These are phyloP conservation scores for Quercus dentata DNA, from an alignment of 306 rosid species.

Conservation along the genomic window DNA sequence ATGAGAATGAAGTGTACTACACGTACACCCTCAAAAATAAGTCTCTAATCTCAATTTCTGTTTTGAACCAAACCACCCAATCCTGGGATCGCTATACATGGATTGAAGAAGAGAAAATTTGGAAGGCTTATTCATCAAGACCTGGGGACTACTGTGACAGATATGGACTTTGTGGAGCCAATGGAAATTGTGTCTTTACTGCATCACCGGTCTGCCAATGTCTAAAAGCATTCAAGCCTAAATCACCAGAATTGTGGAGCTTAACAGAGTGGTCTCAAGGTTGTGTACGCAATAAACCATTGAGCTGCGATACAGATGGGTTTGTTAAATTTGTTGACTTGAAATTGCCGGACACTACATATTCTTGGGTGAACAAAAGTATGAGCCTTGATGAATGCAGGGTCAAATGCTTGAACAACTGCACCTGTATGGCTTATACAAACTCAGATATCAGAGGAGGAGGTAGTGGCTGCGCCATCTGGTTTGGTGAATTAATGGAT, in stretches of 20 bases:
- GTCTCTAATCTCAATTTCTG: neutral
- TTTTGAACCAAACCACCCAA: neutral
- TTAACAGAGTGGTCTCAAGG: neutral
- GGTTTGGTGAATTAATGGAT: neutral
- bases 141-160: constrained; percentile 18
- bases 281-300: constrained; percentile 1
- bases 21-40: neutral
- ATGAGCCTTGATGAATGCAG: neutral
- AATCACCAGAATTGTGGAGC: neutral
- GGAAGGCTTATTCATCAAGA: neutral
- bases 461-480: neutral
- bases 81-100: neutral
- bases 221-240: constrained; percentile 5
- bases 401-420: neutral
- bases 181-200: constrained; percentile 10
- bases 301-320: constrained; percentile 15
- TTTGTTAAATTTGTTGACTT: neutral
- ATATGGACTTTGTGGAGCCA: constrained; percentile 15
- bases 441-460: neutral
- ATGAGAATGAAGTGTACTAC: constrained; percentile 31
- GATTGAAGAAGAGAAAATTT: neutral
- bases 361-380: neutral
- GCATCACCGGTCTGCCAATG: constrained; percentile 25
- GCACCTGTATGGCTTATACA: constrained; percentile 30
- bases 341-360: neutral